Conservation (phyloP, 148 eudicot genomes). For the Selenicereus undatus region DNA sequence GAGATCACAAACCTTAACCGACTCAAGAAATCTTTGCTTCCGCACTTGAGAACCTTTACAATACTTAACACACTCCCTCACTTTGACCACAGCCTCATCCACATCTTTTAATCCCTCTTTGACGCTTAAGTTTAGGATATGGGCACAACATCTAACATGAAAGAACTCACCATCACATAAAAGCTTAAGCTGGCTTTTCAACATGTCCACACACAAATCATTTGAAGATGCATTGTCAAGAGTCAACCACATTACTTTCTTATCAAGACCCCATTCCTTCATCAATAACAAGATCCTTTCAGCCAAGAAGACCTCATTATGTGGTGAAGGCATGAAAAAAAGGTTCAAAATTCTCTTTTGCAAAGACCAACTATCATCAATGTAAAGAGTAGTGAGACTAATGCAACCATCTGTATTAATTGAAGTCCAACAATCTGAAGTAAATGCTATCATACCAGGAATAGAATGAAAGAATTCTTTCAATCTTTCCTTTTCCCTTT, state of each 20-base stretch:
- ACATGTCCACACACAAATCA: not conserved
- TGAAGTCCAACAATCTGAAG: constrained; percentile 2
- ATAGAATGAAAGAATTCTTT: not conserved
- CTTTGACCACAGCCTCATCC: not conserved
- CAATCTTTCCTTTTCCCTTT: not conserved
- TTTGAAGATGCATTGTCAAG: not conserved
- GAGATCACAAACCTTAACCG: not conserved
- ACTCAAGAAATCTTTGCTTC: not conserved
- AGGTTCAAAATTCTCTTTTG: constrained; percentile 8
- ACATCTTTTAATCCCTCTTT: not conserved
- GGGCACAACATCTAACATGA: not conserved
- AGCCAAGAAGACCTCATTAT: not conserved
- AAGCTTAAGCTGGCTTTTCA: not conserved
- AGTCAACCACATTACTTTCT: not conserved
- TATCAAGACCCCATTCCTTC: not conserved
- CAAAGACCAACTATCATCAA: not conserved
- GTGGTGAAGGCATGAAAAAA: not conserved
- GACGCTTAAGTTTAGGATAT: not conserved
- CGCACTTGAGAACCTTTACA: not conserved
- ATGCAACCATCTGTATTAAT: not conserved
- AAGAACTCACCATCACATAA: not conserved
- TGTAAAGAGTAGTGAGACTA: not conserved
- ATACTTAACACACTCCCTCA: constrained; percentile 7
- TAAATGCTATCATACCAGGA: not conserved
- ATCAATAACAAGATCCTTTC: not conserved